Evolutionary conservation across 2,329 filamentous ascomycete species (phyloP).

Genomic region (Exophiala xenobiotica): DNA sequence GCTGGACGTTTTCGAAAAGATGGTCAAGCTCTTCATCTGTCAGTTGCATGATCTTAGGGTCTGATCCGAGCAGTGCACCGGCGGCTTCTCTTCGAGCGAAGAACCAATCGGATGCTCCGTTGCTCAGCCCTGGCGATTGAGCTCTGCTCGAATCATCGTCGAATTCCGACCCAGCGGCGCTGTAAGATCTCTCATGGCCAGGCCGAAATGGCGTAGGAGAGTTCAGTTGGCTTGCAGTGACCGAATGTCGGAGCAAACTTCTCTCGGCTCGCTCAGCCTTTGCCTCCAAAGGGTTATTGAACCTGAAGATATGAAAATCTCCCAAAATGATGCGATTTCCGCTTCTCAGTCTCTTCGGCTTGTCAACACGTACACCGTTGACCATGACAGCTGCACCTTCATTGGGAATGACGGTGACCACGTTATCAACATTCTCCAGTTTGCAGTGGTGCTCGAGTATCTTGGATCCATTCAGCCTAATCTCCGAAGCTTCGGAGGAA

Average conservation of each 20-base stretch:
- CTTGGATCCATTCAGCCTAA: slow-evolving; percentile 87
- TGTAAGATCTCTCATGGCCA: slow-evolving; percentile 76
- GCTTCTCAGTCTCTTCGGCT: slow-evolving; percentile 80
- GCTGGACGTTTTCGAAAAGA: slow-evolving; percentile 90
- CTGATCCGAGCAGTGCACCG: slow-evolving; percentile 79
- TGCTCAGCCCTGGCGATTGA: slow-evolving; percentile 72
- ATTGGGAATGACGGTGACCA: slow-evolving; percentile 84
- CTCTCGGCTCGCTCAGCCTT: slow-evolving; percentile 81
- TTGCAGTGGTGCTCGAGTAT: slow-evolving; percentile 90
- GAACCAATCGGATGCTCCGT: slow-evolving; percentile 87
- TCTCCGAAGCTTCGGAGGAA: slow-evolving; percentile 77
- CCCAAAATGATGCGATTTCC: slow-evolving; percentile 94
- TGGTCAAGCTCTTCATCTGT: slow-evolving; percentile 93
- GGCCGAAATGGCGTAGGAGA: slow-evolving; percentile 62
- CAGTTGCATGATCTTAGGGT: slow-evolving; percentile 85
- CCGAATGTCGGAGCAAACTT: slow-evolving; percentile 81
- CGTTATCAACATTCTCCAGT: slow-evolving; percentile 90
- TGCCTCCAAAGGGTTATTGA: slow-evolving; percentile 96
- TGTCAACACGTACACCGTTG: slow-evolving; percentile 85
- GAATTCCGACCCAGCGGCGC: slow-evolving; percentile 74
- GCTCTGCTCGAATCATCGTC: slow-evolving; percentile 70
- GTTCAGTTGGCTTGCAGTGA: slow-evolving; percentile 63
- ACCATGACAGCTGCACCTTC: slow-evolving; percentile 98
- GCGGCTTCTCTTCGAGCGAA: slow-evolving; percentile 93
- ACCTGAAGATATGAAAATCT: slow-evolving; percentile 97